Percentiles rank a stretch among this genome's conserved stretches.
These are phyloP conservation scores for Raffaelea albimanens DNA, from an alignment of 2,329 filamentous ascomycete genomes.

Conservation along the genomic window DNA sequence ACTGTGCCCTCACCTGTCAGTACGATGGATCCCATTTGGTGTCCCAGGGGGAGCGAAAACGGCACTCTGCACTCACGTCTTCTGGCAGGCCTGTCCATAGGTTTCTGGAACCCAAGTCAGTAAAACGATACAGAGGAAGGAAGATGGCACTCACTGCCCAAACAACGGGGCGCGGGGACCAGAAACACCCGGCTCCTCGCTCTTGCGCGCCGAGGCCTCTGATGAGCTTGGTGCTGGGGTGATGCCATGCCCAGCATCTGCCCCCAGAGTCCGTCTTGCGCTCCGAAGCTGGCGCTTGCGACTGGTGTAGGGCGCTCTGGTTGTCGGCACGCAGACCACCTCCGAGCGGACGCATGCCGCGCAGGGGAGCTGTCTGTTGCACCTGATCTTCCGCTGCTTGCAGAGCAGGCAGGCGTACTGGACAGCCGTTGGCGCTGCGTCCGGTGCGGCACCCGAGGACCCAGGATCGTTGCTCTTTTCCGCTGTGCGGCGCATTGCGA, in stretches of 20 bases:
- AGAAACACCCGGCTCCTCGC: too few relatives aligned
- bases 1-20: constrained; percentile 8
- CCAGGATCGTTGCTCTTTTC: too few relatives aligned
- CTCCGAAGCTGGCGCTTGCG: constrained; percentile 28
- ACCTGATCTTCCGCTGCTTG: constrained; percentile 41
- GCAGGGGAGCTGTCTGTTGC: constrained; percentile 35
- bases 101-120: constrained; percentile 8
- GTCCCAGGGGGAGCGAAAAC: too few relatives aligned
- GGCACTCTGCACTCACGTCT: constrained; percentile 9
- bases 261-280: not conserved
- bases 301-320: constrained; percentile 32
- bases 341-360: constrained; percentile 27
- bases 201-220: too few relatives aligned
- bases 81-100: constrained; percentile 15
- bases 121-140: constrained; percentile 12
- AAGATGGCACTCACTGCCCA: constrained; percentile 5
- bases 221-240: too few relatives aligned
- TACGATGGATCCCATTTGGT: not conserved
- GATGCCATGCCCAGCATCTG: too few relatives aligned
- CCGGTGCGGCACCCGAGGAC: too few relatives aligned
- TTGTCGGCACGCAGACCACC: constrained; percentile 22
- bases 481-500: too few relatives aligned
- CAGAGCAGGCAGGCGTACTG: constrained; percentile 39
- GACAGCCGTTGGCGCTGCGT: too few relatives aligned
- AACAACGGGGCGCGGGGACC: not conserved